These are phyloP conservation scores for Ramalina intermedia DNA, from an alignment of 495 filamentous ascomycete genomes.

Conservation along the genomic window DNA sequence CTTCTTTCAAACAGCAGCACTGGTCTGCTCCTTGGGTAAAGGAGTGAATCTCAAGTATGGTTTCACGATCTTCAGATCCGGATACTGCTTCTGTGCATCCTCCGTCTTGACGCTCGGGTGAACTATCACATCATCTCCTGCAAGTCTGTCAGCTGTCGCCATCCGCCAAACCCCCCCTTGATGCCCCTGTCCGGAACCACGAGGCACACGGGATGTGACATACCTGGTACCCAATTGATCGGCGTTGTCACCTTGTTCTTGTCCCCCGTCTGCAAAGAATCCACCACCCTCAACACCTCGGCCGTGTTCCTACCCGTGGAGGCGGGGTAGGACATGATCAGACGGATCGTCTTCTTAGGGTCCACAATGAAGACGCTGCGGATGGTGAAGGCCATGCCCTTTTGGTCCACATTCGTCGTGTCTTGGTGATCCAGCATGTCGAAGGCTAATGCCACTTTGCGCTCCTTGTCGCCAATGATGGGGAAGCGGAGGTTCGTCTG, in stretches of 20 bases:
- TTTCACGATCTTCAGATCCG: conserved; percentile 84
- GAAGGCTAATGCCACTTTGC: conserved; percentile 80
- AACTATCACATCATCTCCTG: conserved; percentile 86
- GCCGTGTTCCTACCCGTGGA: conserved; percentile 94
- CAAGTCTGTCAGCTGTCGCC: background rate
- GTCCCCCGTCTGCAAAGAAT: conserved; percentile 93
- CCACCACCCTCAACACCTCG: conserved; percentile 87
- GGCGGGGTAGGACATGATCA: conserved; percentile 91
- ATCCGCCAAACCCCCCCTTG: background rate
- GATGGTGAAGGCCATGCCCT: conserved; percentile 97
- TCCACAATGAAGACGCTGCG: conserved; percentile 98
- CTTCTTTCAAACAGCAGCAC: conserved; percentile 16
- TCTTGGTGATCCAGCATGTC: conserved; percentile 93
- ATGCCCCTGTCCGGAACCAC: background rate
- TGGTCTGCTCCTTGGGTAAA: conserved; percentile 41
- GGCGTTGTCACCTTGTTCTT: conserved; percentile 90
- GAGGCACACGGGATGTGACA: background rate
- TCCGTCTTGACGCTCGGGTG: conserved; percentile 78
- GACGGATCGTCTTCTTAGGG: conserved; percentile 93
- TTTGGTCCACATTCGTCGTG: conserved; percentile 76
- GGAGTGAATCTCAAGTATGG: conserved; percentile 71
- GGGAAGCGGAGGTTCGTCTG: conserved; percentile 75
- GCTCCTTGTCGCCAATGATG: conserved; percentile 93
- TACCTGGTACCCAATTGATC: conserved; percentile 69
- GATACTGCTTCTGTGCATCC: conserved; percentile 80